Evolutionary conservation across 1,139 yeast genomes (phyloP), one percentile per base, ranked within the genome.

Genomic region (Oligophagozyma castellii): DNA sequence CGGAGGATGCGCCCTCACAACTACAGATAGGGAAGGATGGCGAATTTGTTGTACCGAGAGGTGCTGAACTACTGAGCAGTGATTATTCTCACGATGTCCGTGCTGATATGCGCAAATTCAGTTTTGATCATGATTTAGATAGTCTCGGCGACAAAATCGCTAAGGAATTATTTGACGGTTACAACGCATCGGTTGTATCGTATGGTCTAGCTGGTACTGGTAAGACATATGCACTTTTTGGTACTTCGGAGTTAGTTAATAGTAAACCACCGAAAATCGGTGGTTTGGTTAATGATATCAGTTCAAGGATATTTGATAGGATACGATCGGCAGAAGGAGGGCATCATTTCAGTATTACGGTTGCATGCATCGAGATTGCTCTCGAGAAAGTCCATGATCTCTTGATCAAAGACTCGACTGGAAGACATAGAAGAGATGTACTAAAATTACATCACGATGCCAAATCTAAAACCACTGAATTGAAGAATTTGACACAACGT

Each of bases 151-250:
- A n/a, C n/a, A n/a, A n/a, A n/a, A n/a, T n/a, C n/a, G n/a, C n/a
- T n/a, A n/a, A n/a, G n/a, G n/a, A n/a, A n/a, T n/a, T 41, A 5
- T 26, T 39, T 6, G 29, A 36, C 15, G 95, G 95, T 0, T 81
- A 78, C 48, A 81, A 84, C 51, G 89, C 92, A 13, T 74, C 94
- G 0, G 75, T 84, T 0, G 56, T 84, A 26, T 86, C 93, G 1
- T 84, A 81, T 51, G 95, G 95, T 5, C 94, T 80, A 48, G 77
- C 93, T 1, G 92, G 93, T 0, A 69, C 92, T 1, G 95, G 95
- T 3, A 83, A 83, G 48, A 72, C 93, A 0, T 73, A 71, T 47
- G 78, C 94, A 2, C 78, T 84, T 93, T 69, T 79, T 67, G 95
- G 95, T 1, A 47, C 59, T 2, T 56, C 61, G 70, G 28, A 26